Percentiles rank a stretch among this genome's conserved stretches.
phyloP scores from a whole-genome alignment of 306 rosid genomes.

The Hippophae rhamnoides region DNA sequence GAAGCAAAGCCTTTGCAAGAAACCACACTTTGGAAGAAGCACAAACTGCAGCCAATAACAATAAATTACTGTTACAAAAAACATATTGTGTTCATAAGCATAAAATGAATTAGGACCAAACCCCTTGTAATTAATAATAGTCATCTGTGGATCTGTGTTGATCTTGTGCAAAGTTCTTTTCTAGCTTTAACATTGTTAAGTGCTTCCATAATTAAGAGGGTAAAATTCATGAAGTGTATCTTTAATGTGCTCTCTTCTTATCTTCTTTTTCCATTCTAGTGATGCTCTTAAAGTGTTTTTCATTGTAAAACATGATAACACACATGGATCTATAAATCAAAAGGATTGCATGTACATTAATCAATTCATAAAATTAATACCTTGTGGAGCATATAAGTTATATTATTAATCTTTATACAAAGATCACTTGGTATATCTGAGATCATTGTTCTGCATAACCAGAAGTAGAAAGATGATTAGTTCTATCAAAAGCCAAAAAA shows the following conservation, averaged over 20 bases:
- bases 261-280: background rate
- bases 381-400: conserved; percentile 70
- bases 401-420: conserved; percentile 51
- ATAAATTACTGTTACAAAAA: conserved; percentile 16
- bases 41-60: conserved; percentile 63
- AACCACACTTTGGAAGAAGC: conserved; percentile 65
- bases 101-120: background rate
- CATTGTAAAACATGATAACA: too few relatives aligned
- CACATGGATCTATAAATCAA: too few relatives aligned
- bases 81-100: background rate
- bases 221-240: too few relatives aligned
- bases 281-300: background rate
- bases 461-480: conserved; percentile 1
- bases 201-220: too few relatives aligned
- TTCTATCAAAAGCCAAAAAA: background rate
- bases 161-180: too few relatives aligned
- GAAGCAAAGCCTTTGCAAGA: conserved; percentile 66
- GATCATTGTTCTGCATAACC: conserved; percentile 54
- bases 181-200: too few relatives aligned
- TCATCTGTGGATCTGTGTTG: background rate
- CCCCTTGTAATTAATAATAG: background rate
- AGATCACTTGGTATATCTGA: conserved; percentile 61
- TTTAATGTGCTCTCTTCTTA: background rate
- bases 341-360: too few relatives aligned
- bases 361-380: conserved; percentile 19